phyloP scores from a whole-genome alignment of 768 basidiomycete genomes.

The Gloeophyllum trabeum region DNA sequence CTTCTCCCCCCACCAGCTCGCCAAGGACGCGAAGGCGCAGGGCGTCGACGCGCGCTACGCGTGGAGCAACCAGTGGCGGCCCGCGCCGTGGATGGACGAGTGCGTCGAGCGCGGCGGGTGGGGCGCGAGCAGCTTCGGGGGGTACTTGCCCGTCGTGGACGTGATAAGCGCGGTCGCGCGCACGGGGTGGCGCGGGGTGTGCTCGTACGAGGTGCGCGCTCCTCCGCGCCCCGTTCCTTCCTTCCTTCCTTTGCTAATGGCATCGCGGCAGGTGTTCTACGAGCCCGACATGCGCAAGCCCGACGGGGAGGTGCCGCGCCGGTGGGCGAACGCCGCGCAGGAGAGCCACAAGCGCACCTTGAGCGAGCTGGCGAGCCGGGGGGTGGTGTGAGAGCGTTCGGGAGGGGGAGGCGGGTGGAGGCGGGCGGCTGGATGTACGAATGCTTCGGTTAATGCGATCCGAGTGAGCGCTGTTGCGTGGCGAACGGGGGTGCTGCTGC shows the following conservation, averaged over 20 bases:
- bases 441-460: too few relatives aligned
- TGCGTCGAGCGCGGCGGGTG: background rate
- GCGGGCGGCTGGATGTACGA: too few relatives aligned
- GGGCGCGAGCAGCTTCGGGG: conserved; percentile 8
- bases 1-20: conserved; percentile 9
- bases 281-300: conserved; percentile 11
- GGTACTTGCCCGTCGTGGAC: conserved; percentile 15
- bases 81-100: conserved; percentile 15
- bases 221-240: background rate
- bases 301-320: conserved; percentile 9
- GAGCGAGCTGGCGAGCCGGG: conserved; percentile 5
- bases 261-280: conserved; percentile 11
- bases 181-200: conserved; percentile 18
- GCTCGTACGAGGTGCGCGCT: conserved; percentile 15
- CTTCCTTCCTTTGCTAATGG: background rate
- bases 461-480: too few relatives aligned
- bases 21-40: conserved; percentile 10
- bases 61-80: conserved; percentile 18
- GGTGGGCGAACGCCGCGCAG: conserved; percentile 13
- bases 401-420: too few relatives aligned
- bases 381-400: background rate
- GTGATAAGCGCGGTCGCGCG: conserved; percentile 15
- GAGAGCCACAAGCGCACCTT: conserved; percentile 9
- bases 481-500: too few relatives aligned
- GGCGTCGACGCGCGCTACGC: conserved; percentile 15